Evolutionary conservation across 352 stramenopile species (phyloP), one percentile per base, ranked within the genome.

Genomic region (Pythium aristosporum): DNA sequence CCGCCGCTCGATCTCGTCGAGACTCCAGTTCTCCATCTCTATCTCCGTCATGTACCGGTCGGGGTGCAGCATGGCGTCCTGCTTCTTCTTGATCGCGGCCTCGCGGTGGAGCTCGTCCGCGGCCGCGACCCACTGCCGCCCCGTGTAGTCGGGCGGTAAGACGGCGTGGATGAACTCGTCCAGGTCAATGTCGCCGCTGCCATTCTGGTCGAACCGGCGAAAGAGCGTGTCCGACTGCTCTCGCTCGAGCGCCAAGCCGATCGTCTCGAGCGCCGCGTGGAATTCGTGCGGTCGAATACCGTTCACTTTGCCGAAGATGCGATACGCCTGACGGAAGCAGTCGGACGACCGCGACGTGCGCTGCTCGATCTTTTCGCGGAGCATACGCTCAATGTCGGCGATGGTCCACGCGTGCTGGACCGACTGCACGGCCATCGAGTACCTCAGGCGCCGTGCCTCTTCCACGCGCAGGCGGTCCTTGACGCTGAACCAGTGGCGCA

Each of bases 231-330:
- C 77, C 0, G 85, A 75, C 46, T 89, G 80, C 8, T 67, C 62
- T 8, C 79, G 78, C 10, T 76, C 72, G 0, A 93, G 55, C 1
- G 74, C 57, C n/a, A 93, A 50, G 3, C 85, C 85, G 48, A 89
- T 84, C 0, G 67, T 57, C 36, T 87, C 79, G 0, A 93, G 55
- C 0, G 82, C 72, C 1, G 73, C 65, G 53, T 91, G 82, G 65
- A 93, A 92, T 41, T 93, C 82, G 39, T 86, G 64, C 2, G 80
- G 80, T 12, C 79, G 76, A 39, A 93, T 93, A n/a, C 81, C 81
- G 48, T 88, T 91, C 8, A 88, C 80, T 50, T 93, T 93, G 44
- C 91, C 91, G 61, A 93, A 93, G 57, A 93, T 91, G 36, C 74
- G 74, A 57, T 91, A 91, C 2, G 85, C 82, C 53, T 93, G 85